Percentiles rank a stretch among this genome's conserved stretches.
These are phyloP conservation scores for Rubroboletus satanas DNA, from an alignment of 768 basidiomycete species.

Conservation along the genomic window DNA sequence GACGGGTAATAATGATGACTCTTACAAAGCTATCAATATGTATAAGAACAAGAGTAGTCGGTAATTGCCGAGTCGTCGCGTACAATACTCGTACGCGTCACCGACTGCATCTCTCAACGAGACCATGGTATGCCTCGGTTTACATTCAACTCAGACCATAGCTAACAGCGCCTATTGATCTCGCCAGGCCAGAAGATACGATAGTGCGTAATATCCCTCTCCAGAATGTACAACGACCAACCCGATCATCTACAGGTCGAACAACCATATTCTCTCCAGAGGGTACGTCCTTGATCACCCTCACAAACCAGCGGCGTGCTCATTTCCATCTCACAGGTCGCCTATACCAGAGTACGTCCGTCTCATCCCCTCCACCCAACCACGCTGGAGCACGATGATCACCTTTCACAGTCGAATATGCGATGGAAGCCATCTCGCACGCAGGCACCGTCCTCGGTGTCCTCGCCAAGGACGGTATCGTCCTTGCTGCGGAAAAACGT, in stretches of 20 bases:
- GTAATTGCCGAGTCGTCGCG: constrained; percentile 27
- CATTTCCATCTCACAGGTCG: constrained; percentile 56
- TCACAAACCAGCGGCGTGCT: constrained; percentile 8
- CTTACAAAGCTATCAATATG: not conserved
- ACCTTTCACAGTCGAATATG: constrained; percentile 82
- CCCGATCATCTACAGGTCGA: constrained; percentile 53
- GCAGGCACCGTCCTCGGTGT: constrained; percentile 93
- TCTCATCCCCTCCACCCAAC: not conserved
- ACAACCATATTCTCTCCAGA: constrained; percentile 99
- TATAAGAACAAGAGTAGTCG: not conserved
- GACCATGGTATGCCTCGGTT: constrained; percentile 44
- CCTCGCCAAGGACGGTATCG: constrained; percentile 85
- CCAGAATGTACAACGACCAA: constrained; percentile 13
- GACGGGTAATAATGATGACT: not conserved
- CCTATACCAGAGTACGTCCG: constrained; percentile 84
- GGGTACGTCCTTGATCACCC: constrained; percentile 47
- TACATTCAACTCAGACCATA: not conserved
- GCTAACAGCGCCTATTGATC: not conserved
- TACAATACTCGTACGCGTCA: constrained; percentile 23
- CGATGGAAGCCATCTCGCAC: constrained; percentile 98
- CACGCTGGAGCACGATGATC: constrained; percentile 3
- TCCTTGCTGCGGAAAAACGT: constrained; percentile 94
- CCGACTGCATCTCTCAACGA: constrained; percentile 18
- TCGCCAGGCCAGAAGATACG: constrained; percentile 83
- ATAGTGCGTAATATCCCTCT: constrained; percentile 60